Conservation (phyloP, 352 stramenopile genomes). For the Phytophthora cryptogea region DNA sequence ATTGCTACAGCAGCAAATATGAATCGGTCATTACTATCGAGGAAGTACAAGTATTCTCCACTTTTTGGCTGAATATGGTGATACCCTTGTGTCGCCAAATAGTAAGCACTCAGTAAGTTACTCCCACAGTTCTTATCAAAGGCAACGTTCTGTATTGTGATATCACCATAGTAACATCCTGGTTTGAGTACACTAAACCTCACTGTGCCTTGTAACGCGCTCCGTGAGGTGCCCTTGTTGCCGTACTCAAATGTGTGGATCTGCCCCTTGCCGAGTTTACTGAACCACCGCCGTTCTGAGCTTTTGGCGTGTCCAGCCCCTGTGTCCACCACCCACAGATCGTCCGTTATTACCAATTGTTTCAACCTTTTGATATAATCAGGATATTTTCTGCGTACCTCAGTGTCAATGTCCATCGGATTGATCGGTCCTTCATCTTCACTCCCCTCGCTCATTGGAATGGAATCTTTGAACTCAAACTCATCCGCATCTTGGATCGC, state of each 20-base stretch:
- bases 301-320: constrained; percentile 21
- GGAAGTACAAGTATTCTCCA: constrained; percentile 12
- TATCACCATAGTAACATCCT: constrained; percentile 6
- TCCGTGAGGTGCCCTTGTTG: constrained; percentile 8
- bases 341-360: constrained; percentile 2
- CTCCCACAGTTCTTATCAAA: constrained; percentile 18
- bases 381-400: constrained; percentile 3
- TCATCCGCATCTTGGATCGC: not conserved
- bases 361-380: constrained; percentile 8
- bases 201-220: constrained; percentile 9
- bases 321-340: constrained; percentile 19
- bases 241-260: constrained; percentile 12
- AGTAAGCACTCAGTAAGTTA: constrained; percentile 28
- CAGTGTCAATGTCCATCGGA: constrained; percentile 7
- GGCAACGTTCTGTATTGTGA: constrained; percentile 20
- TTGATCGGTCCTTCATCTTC: not conserved
- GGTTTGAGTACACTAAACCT: constrained; percentile 18
- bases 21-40: constrained; percentile 16
- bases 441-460: not conserved
- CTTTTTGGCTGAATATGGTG: constrained; percentile 11
- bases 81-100: constrained; percentile 21
- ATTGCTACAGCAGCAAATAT: constrained; percentile 26
- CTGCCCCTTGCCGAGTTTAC: not conserved
- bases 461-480: constrained; percentile 3
- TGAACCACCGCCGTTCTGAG: constrained; percentile 16